A percentile compares a stretch with the other conserved stretches of the same genome.
These are phyloP conservation scores for Diaporthe sp. DNA, from an alignment of 2,329 filamentous ascomycete genomes.

Conservation along the genomic window DNA sequence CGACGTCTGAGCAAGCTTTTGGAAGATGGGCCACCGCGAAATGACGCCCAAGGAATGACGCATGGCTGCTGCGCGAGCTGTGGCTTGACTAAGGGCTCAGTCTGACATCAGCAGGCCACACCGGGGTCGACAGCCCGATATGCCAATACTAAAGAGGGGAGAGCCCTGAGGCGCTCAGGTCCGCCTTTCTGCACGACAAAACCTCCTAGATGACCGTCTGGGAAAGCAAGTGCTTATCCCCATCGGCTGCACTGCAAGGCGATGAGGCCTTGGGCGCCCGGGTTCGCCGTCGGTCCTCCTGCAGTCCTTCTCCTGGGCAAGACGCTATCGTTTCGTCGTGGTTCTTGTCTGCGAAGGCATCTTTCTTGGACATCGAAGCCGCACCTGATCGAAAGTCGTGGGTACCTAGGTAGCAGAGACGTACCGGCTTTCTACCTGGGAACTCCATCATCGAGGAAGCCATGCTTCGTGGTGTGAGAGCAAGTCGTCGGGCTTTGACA, in stretches of 20 bases:
- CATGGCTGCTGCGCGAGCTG: constrained; percentile 21
- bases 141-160: background rate
- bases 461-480: background rate
- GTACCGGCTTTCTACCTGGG: background rate
- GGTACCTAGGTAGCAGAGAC: background rate
- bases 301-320: background rate
- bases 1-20: constrained; percentile 1
- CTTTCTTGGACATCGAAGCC: background rate
- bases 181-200: background rate
- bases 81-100: constrained; percentile 7
- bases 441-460: background rate
- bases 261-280: constrained; percentile 4
- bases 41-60: background rate
- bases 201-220: background rate
- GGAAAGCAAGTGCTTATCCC: constrained; percentile 3
- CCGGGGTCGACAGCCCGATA: background rate
- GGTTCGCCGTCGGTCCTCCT: background rate
- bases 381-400: background rate
- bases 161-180: background rate
- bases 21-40: background rate
- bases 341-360: background rate
- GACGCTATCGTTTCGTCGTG: background rate
- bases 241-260: background rate
- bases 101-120: constrained; percentile 28
- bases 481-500: background rate